Evolutionary conservation across 495 filamentous ascomycete genomes (phyloP).

Genomic region (Melanomma pulvis-pyrius): DNA sequence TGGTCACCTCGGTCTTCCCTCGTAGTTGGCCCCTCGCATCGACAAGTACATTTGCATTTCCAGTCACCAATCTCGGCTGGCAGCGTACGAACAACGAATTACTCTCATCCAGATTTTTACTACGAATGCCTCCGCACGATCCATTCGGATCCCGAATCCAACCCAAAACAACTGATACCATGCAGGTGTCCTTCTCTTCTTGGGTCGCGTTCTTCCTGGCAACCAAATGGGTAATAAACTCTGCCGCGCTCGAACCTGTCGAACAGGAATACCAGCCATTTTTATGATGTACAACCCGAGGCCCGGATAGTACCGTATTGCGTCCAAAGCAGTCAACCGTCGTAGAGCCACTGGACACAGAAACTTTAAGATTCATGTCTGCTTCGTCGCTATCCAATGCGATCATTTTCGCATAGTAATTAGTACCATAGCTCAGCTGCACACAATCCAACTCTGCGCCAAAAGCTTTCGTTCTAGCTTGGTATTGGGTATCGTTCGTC

Average conservation of each 20-base stretch:
- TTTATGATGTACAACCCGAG: neutral
- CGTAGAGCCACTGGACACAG: neutral
- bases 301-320: neutral
- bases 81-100: conserved; percentile 44
- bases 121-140: neutral
- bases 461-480: conserved; percentile 19
- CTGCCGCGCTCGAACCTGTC: neutral
- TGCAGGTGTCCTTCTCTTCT: conserved; percentile 8
- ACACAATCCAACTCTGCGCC: conserved; percentile 21
- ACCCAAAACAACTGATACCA: neutral
- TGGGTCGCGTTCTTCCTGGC: neutral
- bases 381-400: neutral
- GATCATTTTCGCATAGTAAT: neutral
- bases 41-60: neutral
- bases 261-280: neutral
- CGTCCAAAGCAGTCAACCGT: neutral
- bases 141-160: neutral
- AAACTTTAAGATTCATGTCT: neutral
- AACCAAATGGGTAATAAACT: neutral
- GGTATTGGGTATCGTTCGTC: neutral
- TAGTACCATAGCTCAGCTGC: neutral
- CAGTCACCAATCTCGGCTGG: conserved; percentile 16
- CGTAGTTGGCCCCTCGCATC: conserved; percentile 8
- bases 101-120: neutral
- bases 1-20: neutral